Percentiles rank a stretch among this genome's conserved stretches.
These are phyloP conservation scores for Colletotrichum sp. DNA, from an alignment of 2,329 filamentous ascomycete species.

Conservation along the genomic window DNA sequence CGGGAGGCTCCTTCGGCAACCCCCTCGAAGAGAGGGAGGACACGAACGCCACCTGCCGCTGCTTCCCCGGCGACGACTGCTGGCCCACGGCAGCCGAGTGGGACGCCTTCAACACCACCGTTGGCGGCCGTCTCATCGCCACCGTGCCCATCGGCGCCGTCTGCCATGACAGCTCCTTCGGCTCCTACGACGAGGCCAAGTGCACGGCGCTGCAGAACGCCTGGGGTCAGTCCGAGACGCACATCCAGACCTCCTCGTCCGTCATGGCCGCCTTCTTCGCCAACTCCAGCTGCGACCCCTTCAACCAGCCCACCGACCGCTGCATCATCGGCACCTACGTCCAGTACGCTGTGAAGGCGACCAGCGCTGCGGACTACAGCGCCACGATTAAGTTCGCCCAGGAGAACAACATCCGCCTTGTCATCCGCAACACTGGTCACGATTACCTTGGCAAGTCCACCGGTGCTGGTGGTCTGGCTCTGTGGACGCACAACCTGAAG, in stretches of 20 bases:
- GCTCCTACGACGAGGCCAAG: conserved; percentile 50
- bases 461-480: conserved; percentile 37
- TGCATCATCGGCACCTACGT: conserved; percentile 16
- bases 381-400: conserved; percentile 36
- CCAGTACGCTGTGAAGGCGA: conserved; percentile 17
- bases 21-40: not conserved
- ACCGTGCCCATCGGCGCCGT: conserved; percentile 55
- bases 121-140: conserved; percentile 54
- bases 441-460: conserved; percentile 40
- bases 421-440: conserved; percentile 37
- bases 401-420: conserved; percentile 47
- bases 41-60: conserved; percentile 40
- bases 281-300: conserved; percentile 45
- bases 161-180: conserved; percentile 55
- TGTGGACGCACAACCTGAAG: conserved; percentile 48
- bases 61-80: conserved; percentile 54
- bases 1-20: not conserved
- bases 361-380: conserved; percentile 8
- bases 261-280: conserved; percentile 42
- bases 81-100: conserved; percentile 56
- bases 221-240: conserved; percentile 50
- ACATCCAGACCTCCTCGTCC: conserved; percentile 46
- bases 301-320: conserved; percentile 22
- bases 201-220: conserved; percentile 45
- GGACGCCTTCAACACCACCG: conserved; percentile 53